A percentile compares a stretch with the other conserved stretches of the same genome.
Evolutionary conservation across 352 stramenopile species (phyloP).

Genomic region (Pythium apleroticum): DNA sequence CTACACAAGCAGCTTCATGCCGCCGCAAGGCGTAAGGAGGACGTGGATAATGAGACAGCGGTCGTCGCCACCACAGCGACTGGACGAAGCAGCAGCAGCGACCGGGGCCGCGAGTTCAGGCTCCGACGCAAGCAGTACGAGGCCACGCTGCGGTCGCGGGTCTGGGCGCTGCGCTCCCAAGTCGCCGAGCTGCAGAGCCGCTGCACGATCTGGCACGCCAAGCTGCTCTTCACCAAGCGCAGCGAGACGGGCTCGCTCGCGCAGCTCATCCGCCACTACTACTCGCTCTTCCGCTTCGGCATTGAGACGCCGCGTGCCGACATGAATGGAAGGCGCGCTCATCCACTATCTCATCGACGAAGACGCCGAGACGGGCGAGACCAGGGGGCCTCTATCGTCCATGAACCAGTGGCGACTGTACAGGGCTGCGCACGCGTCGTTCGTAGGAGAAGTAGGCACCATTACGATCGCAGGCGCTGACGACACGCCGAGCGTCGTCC

Average conservation of each 20-base stretch:
- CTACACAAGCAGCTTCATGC: not conserved
- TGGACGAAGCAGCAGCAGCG: conserved; percentile 1
- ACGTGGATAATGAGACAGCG: not conserved
- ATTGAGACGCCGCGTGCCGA: not conserved
- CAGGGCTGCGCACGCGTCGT: conserved; percentile 3
- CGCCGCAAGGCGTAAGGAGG: not conserved
- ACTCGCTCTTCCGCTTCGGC: conserved; percentile 12
- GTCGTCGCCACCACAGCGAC: not conserved
- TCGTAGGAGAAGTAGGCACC: not conserved
- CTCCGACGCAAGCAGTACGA: conserved; percentile 7
- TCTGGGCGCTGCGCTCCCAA: conserved; percentile 3
- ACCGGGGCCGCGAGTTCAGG: not conserved
- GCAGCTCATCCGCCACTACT: conserved; percentile 10
- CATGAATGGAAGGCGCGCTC: conserved; percentile 2
- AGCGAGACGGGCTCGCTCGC: conserved; percentile 16
- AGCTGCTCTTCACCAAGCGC: conserved; percentile 1
- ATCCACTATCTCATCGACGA: conserved; percentile 12
- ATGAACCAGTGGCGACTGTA: conserved; percentile 21
- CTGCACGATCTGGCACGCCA: not conserved
- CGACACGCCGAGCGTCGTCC: conserved; percentile 6
- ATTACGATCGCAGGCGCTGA: conserved; percentile 7
- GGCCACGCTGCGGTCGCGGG: not conserved
- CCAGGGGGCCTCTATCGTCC: not conserved
- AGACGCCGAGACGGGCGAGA: conserved; percentile 7
- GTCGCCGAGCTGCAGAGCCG: conserved; percentile 6